Evolutionary conservation across 179 eudicot genomes (phyloP).

Genomic region (Spinacia oleracea): DNA sequence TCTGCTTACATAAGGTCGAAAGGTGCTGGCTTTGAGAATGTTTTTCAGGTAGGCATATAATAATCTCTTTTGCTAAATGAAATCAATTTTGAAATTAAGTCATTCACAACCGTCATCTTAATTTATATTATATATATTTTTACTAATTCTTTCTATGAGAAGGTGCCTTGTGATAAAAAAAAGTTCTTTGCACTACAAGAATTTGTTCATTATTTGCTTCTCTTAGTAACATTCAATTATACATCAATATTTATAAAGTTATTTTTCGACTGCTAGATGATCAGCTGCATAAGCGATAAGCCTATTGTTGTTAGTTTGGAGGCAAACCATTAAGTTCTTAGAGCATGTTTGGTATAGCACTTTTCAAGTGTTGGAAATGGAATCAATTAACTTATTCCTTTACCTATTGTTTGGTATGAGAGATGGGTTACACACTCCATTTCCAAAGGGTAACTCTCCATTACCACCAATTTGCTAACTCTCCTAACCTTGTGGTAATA

Average conservation of each 20-base stretch:
- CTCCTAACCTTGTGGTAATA: too few species aligned
- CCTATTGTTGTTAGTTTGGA: background rate
- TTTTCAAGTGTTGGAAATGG: too few species aligned
- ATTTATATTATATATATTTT: background rate
- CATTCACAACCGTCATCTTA: background rate
- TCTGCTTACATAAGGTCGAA: constrained; percentile 91
- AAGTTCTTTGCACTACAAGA: background rate
- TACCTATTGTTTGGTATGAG: too few species aligned
- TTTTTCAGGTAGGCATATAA: constrained; percentile 63
- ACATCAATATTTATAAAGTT: background rate
- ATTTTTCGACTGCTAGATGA: background rate
- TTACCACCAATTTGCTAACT: too few species aligned
- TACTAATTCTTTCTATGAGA: background rate
- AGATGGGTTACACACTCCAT: too few species aligned
- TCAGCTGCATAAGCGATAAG: background rate
- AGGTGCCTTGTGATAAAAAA: background rate
- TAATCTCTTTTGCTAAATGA: background rate
- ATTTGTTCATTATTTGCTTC: background rate
- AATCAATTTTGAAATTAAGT: background rate
- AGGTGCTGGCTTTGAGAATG: constrained; percentile 96
- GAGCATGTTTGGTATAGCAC: too few species aligned
- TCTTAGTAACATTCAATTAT: background rate
- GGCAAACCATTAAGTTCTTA: background rate
- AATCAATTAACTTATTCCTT: too few species aligned
- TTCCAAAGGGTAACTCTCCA: too few species aligned